Conservation (phyloP, 768 basidiomycete species). For the Podaxis sp. region DNA sequence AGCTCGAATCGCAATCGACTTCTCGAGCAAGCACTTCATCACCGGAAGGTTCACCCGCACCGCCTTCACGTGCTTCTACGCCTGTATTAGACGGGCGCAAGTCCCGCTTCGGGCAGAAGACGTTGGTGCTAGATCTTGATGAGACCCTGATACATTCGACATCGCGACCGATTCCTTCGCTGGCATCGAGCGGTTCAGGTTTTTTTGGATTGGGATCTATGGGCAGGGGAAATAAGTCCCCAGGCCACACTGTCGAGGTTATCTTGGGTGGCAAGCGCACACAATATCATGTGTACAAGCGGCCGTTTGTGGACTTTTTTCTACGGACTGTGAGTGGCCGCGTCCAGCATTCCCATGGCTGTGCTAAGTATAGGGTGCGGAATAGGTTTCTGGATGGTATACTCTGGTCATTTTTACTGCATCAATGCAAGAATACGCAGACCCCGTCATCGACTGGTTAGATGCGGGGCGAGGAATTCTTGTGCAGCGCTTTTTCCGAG, state of each 20-base stretch:
- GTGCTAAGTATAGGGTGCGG: not conserved
- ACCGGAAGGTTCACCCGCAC: constrained; percentile 10
- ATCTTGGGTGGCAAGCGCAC: constrained; percentile 84
- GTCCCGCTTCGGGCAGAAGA: constrained; percentile 82
- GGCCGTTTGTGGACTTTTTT: constrained; percentile 87
- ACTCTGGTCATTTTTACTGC: constrained; percentile 98
- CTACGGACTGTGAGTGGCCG: constrained; percentile 24
- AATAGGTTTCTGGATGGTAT: constrained; percentile 95
- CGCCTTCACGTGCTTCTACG: constrained; percentile 39
- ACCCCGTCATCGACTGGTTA: constrained; percentile 99
- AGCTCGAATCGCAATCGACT: not conserved
- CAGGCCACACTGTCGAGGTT: constrained; percentile 90
- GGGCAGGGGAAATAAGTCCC: constrained; percentile 55
- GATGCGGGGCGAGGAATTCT: constrained; percentile 93
- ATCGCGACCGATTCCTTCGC: constrained; percentile 62
- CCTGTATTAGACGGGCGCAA: constrained; percentile 49
- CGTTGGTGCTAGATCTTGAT: constrained; percentile 94
- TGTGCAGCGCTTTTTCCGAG: constrained; percentile 84
- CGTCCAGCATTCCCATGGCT: not conserved
- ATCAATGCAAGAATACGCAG: constrained; percentile 98
- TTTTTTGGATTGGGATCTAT: constrained; percentile 56
- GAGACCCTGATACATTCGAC: constrained; percentile 99
- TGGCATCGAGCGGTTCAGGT: constrained; percentile 46
- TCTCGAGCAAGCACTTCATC: constrained; percentile 7
- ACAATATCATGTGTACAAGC: constrained; percentile 96